phyloP scores from a whole-genome alignment of 2,329 filamentous ascomycete species.

The Phaeosphaeriaceae sp. region DNA sequence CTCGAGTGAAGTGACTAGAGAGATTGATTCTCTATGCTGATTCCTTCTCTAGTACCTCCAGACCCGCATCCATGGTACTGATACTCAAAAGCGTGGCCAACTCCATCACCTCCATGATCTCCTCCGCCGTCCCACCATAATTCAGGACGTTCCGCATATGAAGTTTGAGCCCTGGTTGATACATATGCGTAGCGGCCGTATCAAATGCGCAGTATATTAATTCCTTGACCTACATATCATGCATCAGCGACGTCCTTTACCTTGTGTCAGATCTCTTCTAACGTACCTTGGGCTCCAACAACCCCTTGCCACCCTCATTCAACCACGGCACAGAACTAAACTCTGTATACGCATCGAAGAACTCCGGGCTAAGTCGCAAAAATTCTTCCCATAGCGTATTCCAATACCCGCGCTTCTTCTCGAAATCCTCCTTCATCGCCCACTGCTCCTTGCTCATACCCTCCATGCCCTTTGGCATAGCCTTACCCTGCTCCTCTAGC shows the following conservation, averaged over 20 bases:
- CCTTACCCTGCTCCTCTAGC: constrained; percentile 52
- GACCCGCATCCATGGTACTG: constrained; percentile 36
- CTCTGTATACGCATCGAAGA: constrained; percentile 57
- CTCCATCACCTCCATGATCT: constrained; percentile 59
- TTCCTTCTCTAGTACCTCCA: constrained; percentile 34
- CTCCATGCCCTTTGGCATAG: constrained; percentile 32
- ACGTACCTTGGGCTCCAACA: constrained; percentile 53
- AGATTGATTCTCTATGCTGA: constrained; percentile 9
- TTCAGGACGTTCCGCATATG: constrained; percentile 58
- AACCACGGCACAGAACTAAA: constrained; percentile 55
- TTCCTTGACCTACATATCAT: constrained; percentile 49
- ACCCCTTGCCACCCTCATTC: constrained; percentile 38
- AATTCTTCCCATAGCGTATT: constrained; percentile 56
- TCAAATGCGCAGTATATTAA: constrained; percentile 59
- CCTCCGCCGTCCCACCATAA: constrained; percentile 55
- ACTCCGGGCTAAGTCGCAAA: constrained; percentile 54
- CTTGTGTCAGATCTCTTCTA: not conserved
- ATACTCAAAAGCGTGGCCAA: constrained; percentile 49
- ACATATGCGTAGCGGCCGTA: constrained; percentile 56
- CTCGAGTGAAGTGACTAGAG: not conserved
- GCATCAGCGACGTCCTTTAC: not conserved
- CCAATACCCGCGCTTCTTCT: constrained; percentile 56
- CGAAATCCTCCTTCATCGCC: constrained; percentile 53
- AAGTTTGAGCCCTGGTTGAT: constrained; percentile 55
- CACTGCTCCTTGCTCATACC: constrained; percentile 47